Percentiles rank a stretch among this genome's conserved stretches.
phyloP scores from a whole-genome alignment of 2,329 filamentous ascomycete species.

The Paraphaeosphaeria sporulosa region DNA sequence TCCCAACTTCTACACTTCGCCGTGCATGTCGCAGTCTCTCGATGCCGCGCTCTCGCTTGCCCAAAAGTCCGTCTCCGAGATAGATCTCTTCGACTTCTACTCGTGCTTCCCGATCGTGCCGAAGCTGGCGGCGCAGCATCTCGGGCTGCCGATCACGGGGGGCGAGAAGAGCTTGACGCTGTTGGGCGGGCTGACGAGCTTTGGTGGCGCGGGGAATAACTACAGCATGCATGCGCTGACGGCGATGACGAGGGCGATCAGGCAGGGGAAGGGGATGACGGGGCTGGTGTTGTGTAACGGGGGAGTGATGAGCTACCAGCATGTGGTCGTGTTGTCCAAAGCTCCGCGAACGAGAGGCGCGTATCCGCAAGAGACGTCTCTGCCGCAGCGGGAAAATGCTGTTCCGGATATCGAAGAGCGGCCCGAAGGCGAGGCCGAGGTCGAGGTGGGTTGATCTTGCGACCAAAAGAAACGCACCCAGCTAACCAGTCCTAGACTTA shows the following conservation, averaged over 20 bases:
- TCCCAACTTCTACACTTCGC: conserved; percentile 64
- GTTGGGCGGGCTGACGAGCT: conserved; percentile 71
- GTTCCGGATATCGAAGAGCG: conserved; percentile 49
- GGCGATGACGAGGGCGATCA: conserved; percentile 56
- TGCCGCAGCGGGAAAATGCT: conserved; percentile 53
- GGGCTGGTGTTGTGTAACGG: conserved; percentile 72
- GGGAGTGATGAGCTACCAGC: conserved; percentile 70
- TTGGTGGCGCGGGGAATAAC: conserved; percentile 75
- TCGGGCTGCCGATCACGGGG: conserved; percentile 59
- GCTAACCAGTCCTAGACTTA: conserved; percentile 58
- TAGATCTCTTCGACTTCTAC: conserved; percentile 71
- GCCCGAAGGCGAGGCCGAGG: conserved; percentile 59
- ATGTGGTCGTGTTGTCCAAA: conserved; percentile 66
- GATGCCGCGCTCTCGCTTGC: conserved; percentile 61
- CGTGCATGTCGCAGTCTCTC: conserved; percentile 65
- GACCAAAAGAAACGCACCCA: neutral
- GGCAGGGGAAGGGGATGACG: conserved; percentile 54
- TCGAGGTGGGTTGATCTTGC: conserved; percentile 57
- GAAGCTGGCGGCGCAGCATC: conserved; percentile 69
- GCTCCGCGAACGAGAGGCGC: conserved; percentile 49
- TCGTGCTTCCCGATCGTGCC: conserved; percentile 75
- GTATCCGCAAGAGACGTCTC: conserved; percentile 59
- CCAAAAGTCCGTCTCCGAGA: conserved; percentile 56
- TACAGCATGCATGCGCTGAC: conserved; percentile 70
- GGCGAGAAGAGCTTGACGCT: conserved; percentile 63